These are phyloP conservation scores for Alternaria sp. DNA, from an alignment of 2,329 filamentous ascomycete species.

Conservation along the genomic window DNA sequence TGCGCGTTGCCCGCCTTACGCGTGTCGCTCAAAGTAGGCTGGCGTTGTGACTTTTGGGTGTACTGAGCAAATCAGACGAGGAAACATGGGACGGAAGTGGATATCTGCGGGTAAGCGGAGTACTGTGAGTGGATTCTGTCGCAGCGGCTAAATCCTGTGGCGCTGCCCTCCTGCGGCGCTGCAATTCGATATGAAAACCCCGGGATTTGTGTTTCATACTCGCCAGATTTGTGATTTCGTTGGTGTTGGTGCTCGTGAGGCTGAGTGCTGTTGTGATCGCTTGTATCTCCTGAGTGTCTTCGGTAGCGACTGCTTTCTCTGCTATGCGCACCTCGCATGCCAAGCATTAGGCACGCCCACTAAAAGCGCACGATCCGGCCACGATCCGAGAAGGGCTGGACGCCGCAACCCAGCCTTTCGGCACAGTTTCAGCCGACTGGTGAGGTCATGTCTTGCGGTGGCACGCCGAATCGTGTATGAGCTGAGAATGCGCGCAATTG, in stretches of 20 bases:
- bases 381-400: constrained; percentile 3
- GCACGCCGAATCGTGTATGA: constrained; percentile 1
- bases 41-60: background rate
- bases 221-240: background rate
- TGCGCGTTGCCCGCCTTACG: background rate
- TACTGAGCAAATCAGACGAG: background rate
- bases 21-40: background rate
- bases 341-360: background rate
- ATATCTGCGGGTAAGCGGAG: constrained; percentile 1
- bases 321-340: background rate
- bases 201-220: background rate
- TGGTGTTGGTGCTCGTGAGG: background rate
- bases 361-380: background rate
- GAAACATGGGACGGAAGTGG: background rate
- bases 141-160: constrained; percentile 5
- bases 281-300: background rate
- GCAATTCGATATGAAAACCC: background rate
- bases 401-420: background rate
- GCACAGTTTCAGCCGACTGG: constrained; percentile 1
- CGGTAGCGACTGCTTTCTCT: background rate
- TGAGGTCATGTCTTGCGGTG: background rate
- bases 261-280: background rate
- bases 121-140: background rate
- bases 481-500: background rate
- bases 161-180: background rate